phyloP scores from a whole-genome alignment of 2,329 filamentous ascomycete genomes.

The Sphaerulina populicola region DNA sequence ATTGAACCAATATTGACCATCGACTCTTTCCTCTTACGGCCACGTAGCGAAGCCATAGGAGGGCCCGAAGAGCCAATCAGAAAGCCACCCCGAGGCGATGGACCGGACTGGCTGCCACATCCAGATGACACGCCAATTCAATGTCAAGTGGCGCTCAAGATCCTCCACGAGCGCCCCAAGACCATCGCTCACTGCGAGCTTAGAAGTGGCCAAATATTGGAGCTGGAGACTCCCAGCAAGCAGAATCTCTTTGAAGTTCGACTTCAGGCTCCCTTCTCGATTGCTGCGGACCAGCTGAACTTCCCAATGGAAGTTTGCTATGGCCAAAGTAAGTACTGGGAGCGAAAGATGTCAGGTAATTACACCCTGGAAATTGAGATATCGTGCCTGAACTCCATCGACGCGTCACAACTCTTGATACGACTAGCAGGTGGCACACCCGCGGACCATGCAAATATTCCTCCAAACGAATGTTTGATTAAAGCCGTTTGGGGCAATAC shows the following conservation, averaged over 20 bases:
- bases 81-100: neutral
- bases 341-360: constrained; percentile 16
- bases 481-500: constrained; percentile 26
- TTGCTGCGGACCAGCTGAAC: constrained; percentile 21
- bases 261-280: constrained; percentile 22
- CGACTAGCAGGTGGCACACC: constrained; percentile 18
- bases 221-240: constrained; percentile 1
- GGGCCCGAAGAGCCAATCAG: neutral
- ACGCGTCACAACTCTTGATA: constrained; percentile 27
- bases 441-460: constrained; percentile 1
- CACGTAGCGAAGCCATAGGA: neutral
- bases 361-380: constrained; percentile 26
- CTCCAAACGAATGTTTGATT: constrained; percentile 21
- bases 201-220: constrained; percentile 15
- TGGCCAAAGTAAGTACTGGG: constrained; percentile 17
- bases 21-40: constrained; percentile 3
- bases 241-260: constrained; percentile 19
- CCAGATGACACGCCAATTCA: constrained; percentile 15
- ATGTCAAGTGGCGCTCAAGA: constrained; percentile 21
- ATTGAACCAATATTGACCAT: neutral
- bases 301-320: constrained; percentile 12
- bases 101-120: constrained; percentile 22
- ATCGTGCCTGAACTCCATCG: constrained; percentile 26
- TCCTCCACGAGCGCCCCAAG: constrained; percentile 9
- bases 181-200: constrained; percentile 10